Conservation (phyloP, 805 yeast species). For the Ogataea nonfermentans region DNA sequence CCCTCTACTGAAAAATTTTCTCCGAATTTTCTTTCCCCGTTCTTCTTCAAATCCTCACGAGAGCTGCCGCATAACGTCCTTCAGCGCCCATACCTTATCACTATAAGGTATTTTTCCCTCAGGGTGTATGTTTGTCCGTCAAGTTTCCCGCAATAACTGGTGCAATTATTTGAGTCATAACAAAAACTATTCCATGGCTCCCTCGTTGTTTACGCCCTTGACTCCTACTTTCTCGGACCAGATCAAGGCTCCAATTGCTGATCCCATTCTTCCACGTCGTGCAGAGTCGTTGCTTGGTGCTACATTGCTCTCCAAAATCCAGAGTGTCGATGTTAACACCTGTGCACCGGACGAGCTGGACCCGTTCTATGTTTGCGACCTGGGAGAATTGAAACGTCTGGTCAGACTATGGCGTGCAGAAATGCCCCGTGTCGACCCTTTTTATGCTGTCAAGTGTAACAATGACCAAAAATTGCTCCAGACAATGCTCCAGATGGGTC, state of each 20-base stretch:
- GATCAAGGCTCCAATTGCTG: slow-evolving; percentile 11
- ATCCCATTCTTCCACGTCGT: neutral
- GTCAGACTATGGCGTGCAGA: slow-evolving; percentile 57
- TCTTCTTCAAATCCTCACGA: slow-evolving; percentile 32
- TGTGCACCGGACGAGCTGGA: slow-evolving; percentile 69
- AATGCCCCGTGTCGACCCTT: slow-evolving; percentile 80
- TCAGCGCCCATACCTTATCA: slow-evolving; percentile 16
- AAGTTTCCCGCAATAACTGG: slow-evolving; percentile 1
- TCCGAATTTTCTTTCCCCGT: slow-evolving; percentile 2
- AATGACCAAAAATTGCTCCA: slow-evolving; percentile 61
- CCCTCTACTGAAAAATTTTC: slow-evolving; percentile 4
- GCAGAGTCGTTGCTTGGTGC: slow-evolving; percentile 13
- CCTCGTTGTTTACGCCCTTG: slow-evolving; percentile 8
- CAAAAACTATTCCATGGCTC: slow-evolving; percentile 9
- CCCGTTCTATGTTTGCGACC: slow-evolving; percentile 85
- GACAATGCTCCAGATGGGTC: slow-evolving; percentile 58
- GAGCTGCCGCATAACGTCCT: slow-evolving; percentile 52
- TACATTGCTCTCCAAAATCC: slow-evolving; percentile 13
- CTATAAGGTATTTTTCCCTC: slow-evolving; percentile 12
- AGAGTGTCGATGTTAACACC: slow-evolving; percentile 12
- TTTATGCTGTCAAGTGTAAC: slow-evolving; percentile 94
- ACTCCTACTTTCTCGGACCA: slow-evolving; percentile 7
- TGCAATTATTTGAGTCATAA: neutral
- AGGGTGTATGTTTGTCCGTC: slow-evolving; percentile 12
- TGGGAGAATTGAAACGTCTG: slow-evolving; percentile 66